Base-by-base conservation (phyloP, 495 filamentous ascomycete genomes). In the Amniculicola lignicola region DNA sequence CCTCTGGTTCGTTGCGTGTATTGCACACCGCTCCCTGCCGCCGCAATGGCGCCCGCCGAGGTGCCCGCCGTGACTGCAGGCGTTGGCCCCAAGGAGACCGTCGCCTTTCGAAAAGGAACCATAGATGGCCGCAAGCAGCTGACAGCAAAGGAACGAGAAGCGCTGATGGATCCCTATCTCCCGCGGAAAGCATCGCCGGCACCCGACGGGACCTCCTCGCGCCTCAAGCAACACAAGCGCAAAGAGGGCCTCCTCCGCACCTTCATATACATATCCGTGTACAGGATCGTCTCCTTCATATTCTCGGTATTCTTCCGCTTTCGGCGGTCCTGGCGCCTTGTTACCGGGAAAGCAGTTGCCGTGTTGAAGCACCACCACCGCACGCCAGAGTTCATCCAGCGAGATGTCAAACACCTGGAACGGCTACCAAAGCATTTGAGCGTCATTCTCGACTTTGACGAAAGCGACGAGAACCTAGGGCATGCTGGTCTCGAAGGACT, bases 341-440 rank as follows among this genome's bases (percentile, higher is more conserved):
- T 93, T 29, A 71, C 82, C 40, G 83, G 90, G 66, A 83, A 84
- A 23, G 70, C 90, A 48, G 77, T 90, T 59, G 84, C 89, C 10
- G 75, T 97, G 55, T 76, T 90, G 21, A 87, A 90, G 64, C 88
- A 99, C 72, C 94, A 97, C 69, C 91, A 97, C 70, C 84, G 87
- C 38, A 92, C 90, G 1, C 93, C 93, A 15, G 88, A 95, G 72
- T 76, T 95, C 53, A 94, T 99, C 59, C 79, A 82, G 61, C 81
- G 85, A 55, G 93, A 98, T 75, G 87, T 96, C n/a, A 85, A 41
- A 80, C 62, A 77, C 74, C 1, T 74, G 92, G 50, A 77, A 72
- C 77, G 83, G 51, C 61, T 96, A 39, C 93, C 93, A 2, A 75
- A 85, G 47, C 94, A 97, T 68, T 65, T 99, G 18, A 95, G 90